Evolutionary conservation across 495 filamentous ascomycete species (phyloP), one percentile per base, ranked within the genome.

Genomic region (Pseudomonodictys pantanalensis): DNA sequence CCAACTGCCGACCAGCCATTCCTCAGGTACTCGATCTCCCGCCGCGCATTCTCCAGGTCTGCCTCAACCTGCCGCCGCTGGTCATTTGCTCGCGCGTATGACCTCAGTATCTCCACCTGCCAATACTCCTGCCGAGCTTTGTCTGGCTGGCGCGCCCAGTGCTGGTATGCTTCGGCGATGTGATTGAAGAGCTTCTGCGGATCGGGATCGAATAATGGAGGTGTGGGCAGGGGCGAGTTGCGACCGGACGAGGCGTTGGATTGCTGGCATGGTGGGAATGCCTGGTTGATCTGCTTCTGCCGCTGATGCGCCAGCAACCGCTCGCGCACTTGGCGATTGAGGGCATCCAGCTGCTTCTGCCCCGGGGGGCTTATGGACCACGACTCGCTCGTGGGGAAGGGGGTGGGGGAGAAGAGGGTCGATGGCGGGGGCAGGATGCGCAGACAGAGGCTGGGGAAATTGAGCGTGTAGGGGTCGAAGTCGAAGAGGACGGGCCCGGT

Each of bases 361-460:
- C 83, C 84, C 0, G 91, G 91, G 1, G 87, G 81, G 20, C 79
- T 72, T 17, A 93, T 76, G 2, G 88, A 87, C 81, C 91, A 96
- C 0, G 89, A 89, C 7, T 81, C 78, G 2, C 80, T 73, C 1
- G 82, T 86, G 2, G 89, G 73, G 57, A 92, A 87, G 3, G 83
- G 87, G 0, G 79, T 81, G 4, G 83, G 76, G 23, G 82, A 77
- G 69, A 89, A 89, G 2, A 96, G 73, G 1, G 87, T 89, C 11
- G 87, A 84, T 15, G 91, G 91, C 25, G 87, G 77, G 38, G 86
- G 84, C 2, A 96, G 84, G 59, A 92, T 85, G 59, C 86, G 86
- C 6, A 96, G 80, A 35, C 85, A 88, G 20, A 96, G 80, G 18
- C 86, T 85, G 6, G 90, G 90, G 62, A 95, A 95, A 24, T 86